Evolutionary conservation across 345 rosid genomes (phyloP).

Genomic region (Conringia planisiliqua): DNA sequence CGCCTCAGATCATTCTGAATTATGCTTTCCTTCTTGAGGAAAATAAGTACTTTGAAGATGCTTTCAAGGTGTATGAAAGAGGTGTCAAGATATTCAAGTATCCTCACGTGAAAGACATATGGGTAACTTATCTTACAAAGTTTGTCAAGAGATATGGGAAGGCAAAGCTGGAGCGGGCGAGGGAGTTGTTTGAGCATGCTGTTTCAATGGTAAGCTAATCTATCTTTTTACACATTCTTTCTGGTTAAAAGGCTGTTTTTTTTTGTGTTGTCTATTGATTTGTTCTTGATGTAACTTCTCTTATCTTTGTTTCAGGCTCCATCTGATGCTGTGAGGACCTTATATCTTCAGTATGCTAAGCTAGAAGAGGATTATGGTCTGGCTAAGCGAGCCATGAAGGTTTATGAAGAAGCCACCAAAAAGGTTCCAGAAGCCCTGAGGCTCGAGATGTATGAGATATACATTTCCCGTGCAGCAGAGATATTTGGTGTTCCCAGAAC

Average conservation of each 20-base stretch:
- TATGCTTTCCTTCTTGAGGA: conserved; percentile 89
- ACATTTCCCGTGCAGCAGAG: conserved; percentile 90
- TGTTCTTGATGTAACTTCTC: not conserved
- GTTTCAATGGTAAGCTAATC: conserved; percentile 61
- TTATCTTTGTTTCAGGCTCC: conserved; percentile 59
- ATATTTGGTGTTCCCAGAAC: conserved; percentile 94
- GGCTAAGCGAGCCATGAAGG: conserved; percentile 96
- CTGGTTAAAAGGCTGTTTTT: not conserved
- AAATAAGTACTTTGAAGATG: conserved; percentile 92
- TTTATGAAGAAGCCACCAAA: conserved; percentile 88
- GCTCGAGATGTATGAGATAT: conserved; percentile 87
- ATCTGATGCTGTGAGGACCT: conserved; percentile 79
- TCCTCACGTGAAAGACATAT: conserved; percentile 94
- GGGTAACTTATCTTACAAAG: conserved; percentile 91
- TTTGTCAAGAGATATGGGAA: conserved; percentile 89
- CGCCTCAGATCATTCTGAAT: conserved; percentile 90
- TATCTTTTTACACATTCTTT: not conserved
- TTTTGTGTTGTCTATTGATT: not conserved
- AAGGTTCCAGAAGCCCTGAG: conserved; percentile 83
- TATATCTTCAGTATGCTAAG: conserved; percentile 94
- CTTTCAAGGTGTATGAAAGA: conserved; percentile 96
- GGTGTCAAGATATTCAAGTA: conserved; percentile 97
- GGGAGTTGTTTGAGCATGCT: conserved; percentile 94
- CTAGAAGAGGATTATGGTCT: conserved; percentile 93
- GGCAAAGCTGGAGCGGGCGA: conserved; percentile 85